phyloP scores from a whole-genome alignment of 2,329 filamentous ascomycete genomes.

The Bipolaris victoriae region DNA sequence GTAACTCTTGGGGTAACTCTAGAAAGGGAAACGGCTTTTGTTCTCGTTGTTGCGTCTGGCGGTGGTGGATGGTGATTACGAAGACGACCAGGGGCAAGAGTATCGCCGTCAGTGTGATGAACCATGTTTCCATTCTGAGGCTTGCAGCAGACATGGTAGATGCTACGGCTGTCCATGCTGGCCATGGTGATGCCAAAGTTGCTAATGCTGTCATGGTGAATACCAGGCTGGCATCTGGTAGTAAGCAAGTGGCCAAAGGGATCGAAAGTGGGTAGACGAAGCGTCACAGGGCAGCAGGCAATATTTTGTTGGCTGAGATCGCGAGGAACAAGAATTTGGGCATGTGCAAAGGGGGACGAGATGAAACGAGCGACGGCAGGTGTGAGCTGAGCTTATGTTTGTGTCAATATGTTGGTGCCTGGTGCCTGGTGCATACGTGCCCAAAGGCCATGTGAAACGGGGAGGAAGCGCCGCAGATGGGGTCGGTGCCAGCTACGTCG shows the following conservation, averaged over 20 bases:
- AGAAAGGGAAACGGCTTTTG: conserved; percentile 38
- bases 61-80: conserved; percentile 19
- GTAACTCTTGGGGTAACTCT: conserved; percentile 39
- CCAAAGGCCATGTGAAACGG: background rate
- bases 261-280: background rate
- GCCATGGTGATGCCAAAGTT: background rate
- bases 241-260: no score
- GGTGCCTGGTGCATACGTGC: background rate
- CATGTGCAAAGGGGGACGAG: background rate
- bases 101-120: conserved; percentile 17
- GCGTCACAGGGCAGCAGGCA: background rate
- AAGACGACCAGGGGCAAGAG: conserved; percentile 19
- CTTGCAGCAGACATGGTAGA: background rate
- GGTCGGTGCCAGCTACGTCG: background rate
- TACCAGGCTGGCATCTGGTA: background rate
- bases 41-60: conserved; percentile 28
- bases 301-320: background rate
- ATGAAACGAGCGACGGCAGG: background rate
- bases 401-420: background rate
- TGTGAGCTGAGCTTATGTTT: background rate
- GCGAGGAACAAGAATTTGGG: background rate
- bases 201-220: background rate
- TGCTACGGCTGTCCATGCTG: background rate
- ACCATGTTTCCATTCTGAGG: background rate
- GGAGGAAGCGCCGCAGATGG: background rate